Percentiles rank a stretch among this genome's conserved stretches.
phyloP scores from a whole-genome alignment of 1,284 basidiomycete genomes.

The Ustilago lituana region DNA sequence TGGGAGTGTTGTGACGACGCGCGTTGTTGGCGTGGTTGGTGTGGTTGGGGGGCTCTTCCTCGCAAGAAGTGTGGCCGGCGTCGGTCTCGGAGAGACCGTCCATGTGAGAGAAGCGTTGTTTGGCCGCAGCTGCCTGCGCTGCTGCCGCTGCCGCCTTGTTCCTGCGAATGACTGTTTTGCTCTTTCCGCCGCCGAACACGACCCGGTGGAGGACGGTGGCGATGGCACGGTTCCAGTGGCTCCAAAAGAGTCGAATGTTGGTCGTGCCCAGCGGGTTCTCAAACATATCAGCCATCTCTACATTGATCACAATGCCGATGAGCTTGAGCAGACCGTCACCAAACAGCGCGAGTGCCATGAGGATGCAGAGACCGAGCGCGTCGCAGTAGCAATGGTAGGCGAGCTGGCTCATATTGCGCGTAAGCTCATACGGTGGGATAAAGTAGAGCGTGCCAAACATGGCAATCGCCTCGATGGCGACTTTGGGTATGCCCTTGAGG shows the following conservation, averaged over 20 bases:
- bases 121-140: neutral
- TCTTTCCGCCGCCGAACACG: slow-evolving; percentile 60
- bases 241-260: slow-evolving; percentile 66
- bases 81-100: slow-evolving; percentile 62
- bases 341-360: slow-evolving; percentile 60
- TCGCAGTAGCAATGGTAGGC: slow-evolving; percentile 61
- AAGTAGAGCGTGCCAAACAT: slow-evolving; percentile 56
- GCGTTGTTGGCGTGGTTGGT: slow-evolving; percentile 7
- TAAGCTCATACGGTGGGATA: slow-evolving; percentile 59
- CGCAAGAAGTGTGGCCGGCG: slow-evolving; percentile 48
- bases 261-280: slow-evolving; percentile 64
- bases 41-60: slow-evolving; percentile 43
- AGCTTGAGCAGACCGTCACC: slow-evolving; percentile 60
- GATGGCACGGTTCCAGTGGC: slow-evolving; percentile 67
- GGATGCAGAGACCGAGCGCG: slow-evolving; percentile 51
- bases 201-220: slow-evolving; percentile 66
- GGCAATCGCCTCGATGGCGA: slow-evolving; percentile 47
- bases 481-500: slow-evolving; percentile 56
- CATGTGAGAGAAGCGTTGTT: slow-evolving; percentile 42
- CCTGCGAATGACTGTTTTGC: slow-evolving; percentile 30
- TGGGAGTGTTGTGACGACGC: slow-evolving; percentile 11
- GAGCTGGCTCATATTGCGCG: slow-evolving; percentile 54
- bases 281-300: slow-evolving; percentile 66
- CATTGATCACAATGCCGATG: slow-evolving; percentile 56
- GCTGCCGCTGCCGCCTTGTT: slow-evolving; percentile 19